Evolutionary conservation across 1,139 yeast genomes (phyloP), one percentile per base, ranked within the genome.

Genomic region (Kodamaea anthophila): DNA sequence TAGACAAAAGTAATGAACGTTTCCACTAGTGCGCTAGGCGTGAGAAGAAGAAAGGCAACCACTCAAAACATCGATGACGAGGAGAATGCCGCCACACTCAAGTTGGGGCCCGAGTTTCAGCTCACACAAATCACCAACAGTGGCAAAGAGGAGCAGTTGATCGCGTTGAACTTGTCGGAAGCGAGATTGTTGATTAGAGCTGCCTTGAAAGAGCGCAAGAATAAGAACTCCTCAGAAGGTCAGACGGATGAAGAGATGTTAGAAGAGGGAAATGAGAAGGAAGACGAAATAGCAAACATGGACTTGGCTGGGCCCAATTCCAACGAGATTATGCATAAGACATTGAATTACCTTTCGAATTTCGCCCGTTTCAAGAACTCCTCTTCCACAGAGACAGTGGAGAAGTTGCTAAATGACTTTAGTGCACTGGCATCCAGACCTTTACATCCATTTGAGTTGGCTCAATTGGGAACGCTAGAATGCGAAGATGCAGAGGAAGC

Each of bases 401-500:
- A 88, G 50, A 83, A 83, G 46, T 63, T 88, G 42, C 65, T 88
- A 46, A 83, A 79, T 37, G 72, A 66, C 46, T 74, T 86, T 34
- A 75, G 84, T 30, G 76, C 72, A 31, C 77, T 72, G 49, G 64
- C 68, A 3, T 40, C 58, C 5, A 70, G 67, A 30, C 78, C 78
- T 21, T 62, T 91, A 47, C 98, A 91, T 60, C 97, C 98, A 2
- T 93, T 91, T 55, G 99, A 91, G 58, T 68, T 86, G 33, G 96
- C 98, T 0, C 98, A 91, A 58, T 66, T 91, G 39, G 96, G 97
- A 1, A 85, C 94, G 3, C 66, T 91, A 41, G 86, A 93, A 24
- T 88, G 96, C 58, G 98, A 91, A 51, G 97, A 91, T 43, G 88
- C 95, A 5, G 98, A 91, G 50, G 99, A 91, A 62, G 97, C 97